Evolutionary conservation across 1,284 basidiomycete species (phyloP).

Genomic region (Farysia itapuensis): DNA sequence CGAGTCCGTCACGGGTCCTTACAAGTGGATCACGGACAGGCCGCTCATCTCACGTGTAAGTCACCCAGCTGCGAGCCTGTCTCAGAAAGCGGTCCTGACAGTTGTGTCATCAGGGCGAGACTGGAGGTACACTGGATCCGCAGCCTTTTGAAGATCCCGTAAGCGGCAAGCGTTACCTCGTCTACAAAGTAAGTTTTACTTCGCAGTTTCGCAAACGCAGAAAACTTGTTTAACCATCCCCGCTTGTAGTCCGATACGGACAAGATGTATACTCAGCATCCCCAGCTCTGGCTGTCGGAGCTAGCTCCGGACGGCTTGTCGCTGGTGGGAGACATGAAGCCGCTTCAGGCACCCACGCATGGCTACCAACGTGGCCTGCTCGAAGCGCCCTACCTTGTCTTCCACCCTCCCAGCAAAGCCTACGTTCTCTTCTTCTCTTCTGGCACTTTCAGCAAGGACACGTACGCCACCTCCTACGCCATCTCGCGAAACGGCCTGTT

Average conservation of each 20-base stretch:
- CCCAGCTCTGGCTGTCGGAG: conserved; percentile 45
- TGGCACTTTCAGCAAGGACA: conserved; percentile 38
- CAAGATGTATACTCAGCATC: conserved; percentile 38
- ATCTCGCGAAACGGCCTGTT: conserved; percentile 38
- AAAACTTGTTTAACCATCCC: not conserved
- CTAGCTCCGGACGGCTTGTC: conserved; percentile 42
- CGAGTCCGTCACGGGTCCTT: conserved; percentile 30
- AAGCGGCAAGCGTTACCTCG: conserved; percentile 33
- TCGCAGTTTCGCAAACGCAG: not conserved
- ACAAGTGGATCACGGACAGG: conserved; percentile 31
- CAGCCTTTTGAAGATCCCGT: conserved; percentile 44
- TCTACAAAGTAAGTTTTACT: conserved; percentile 29
- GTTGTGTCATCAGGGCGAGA: conserved; percentile 27
- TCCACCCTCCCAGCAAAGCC: conserved; percentile 25
- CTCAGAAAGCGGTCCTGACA: not conserved
- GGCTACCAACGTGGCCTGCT: conserved; percentile 33
- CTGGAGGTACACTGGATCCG: conserved; percentile 40
- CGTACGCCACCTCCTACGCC: conserved; percentile 42
- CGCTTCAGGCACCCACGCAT: conserved; percentile 30
- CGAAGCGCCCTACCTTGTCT: conserved; percentile 45
- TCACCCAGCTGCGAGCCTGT: not conserved
- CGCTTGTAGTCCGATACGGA: conserved; percentile 16
- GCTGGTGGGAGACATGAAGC: conserved; percentile 32
- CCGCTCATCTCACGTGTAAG: conserved; percentile 37
- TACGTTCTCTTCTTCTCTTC: conserved; percentile 49